phyloP scores from a whole-genome alignment of 1,139 yeast species.

The Pichia cactophila region DNA sequence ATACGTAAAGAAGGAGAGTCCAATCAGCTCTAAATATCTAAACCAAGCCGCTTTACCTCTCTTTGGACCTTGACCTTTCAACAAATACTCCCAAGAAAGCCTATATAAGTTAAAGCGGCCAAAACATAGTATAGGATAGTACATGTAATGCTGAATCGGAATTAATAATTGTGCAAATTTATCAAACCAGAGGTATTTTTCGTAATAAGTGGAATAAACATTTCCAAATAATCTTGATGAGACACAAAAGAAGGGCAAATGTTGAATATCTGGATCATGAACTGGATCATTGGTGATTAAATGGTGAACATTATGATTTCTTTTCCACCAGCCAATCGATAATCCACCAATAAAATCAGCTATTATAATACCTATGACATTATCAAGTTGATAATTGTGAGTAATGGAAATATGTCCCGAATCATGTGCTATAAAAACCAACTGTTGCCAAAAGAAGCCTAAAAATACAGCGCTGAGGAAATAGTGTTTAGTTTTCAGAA shows the following conservation, averaged over 20 bases:
- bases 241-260: conserved; percentile 84
- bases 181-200: conserved; percentile 59
- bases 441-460: conserved; percentile 86
- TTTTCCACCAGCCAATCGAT: conserved; percentile 91
- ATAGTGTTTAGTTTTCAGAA: conserved; percentile 41
- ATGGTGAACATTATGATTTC: conserved; percentile 88
- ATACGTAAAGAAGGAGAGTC: conserved; percentile 65
- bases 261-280: conserved; percentile 93
- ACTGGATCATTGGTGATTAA: conserved; percentile 83
- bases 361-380: conserved; percentile 59
- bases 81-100: conserved; percentile 68
- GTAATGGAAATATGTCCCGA: conserved; percentile 83
- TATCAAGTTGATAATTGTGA: conserved; percentile 74
- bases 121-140: conserved; percentile 72
- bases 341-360: conserved; percentile 85
- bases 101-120: conserved; percentile 83
- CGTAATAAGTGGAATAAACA: conserved; percentile 75
- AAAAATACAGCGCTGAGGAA: conserved; percentile 53
- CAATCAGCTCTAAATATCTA: conserved; percentile 67
- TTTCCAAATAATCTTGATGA: conserved; percentile 60
- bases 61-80: conserved; percentile 70
- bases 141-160: conserved; percentile 60
- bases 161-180: conserved; percentile 50
- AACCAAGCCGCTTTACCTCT: conserved; percentile 83
- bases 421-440: conserved; percentile 83